Conservation (phyloP, 208 protist genomes). For the Borovskyia barvae region DNA sequence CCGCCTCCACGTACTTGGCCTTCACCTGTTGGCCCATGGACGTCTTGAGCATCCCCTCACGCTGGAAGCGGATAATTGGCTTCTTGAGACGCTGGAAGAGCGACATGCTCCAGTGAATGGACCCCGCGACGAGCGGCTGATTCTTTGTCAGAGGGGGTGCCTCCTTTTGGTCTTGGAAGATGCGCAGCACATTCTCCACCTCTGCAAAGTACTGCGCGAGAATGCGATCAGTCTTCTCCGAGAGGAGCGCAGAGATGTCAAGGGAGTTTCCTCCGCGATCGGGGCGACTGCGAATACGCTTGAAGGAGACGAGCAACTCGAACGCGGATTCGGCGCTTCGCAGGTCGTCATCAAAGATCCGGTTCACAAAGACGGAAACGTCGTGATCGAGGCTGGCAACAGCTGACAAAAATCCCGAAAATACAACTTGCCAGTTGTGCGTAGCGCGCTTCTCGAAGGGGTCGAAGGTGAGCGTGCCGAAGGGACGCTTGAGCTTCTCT, state of each 20-base stretch:
- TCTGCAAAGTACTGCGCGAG: constrained; percentile 94
- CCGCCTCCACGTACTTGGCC: constrained; percentile 92
- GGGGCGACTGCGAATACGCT: constrained; percentile 87
- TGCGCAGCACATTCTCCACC: constrained; percentile 85
- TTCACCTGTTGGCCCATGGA: constrained; percentile 89
- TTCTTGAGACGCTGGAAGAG: constrained; percentile 97
- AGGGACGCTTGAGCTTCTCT: constrained; percentile 92
- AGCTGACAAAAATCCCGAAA: constrained; percentile 92
- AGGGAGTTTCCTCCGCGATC: constrained; percentile 68
- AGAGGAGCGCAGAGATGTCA: constrained; percentile 92
- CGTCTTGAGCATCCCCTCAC: constrained; percentile 90
- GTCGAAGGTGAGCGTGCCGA: constrained; percentile 96
- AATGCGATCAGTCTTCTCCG: constrained; percentile 95
- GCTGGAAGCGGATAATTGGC: constrained; percentile 95
- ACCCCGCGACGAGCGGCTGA: constrained; percentile 95
- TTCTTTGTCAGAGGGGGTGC: constrained; percentile 96
- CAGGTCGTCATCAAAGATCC: constrained; percentile 97
- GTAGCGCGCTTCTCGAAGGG: constrained; percentile 93
- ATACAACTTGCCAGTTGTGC: constrained; percentile 91
- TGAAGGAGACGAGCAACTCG: constrained; percentile 97
- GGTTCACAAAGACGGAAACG: constrained; percentile 96
- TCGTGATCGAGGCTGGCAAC: constrained; percentile 93
- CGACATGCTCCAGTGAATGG: constrained; percentile 96
- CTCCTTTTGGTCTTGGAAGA: constrained; percentile 90
- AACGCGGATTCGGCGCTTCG: constrained; percentile 97